Percentiles rank a stretch among this genome's conserved stretches.
Evolutionary conservation across 176 grass and related monocot genomes (phyloP).

Genomic region (Puccinellia tenuiflora): DNA sequence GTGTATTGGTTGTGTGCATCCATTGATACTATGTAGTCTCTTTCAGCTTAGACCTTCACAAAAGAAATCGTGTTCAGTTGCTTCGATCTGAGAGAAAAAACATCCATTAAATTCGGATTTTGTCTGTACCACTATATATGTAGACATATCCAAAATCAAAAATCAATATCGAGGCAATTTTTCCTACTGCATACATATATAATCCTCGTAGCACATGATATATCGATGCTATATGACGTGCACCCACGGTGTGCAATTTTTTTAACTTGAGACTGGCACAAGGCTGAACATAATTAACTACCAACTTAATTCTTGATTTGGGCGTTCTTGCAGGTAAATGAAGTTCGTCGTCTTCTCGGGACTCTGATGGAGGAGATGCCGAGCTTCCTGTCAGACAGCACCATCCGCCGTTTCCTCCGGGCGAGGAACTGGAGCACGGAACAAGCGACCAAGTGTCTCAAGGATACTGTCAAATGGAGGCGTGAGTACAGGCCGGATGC

Average conservation of each 20-base stretch:
- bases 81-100: not conserved
- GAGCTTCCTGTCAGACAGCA: conserved; percentile 34
- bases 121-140: not conserved
- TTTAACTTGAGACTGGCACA: not conserved
- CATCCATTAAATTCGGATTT: not conserved
- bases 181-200: not conserved
- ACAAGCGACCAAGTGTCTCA: conserved; percentile 34
- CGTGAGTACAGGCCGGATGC: conserved; percentile 39
- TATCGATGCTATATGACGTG: not conserved
- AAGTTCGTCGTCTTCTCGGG: conserved; percentile 31
- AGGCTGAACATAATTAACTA: not conserved
- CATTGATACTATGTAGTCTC: too few species aligned
- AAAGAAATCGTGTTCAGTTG: not conserved
- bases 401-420: conserved; percentile 40
- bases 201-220: not conserved
- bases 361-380: conserved; percentile 12
- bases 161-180: not conserved
- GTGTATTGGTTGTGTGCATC: too few species aligned
- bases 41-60: too few species aligned
- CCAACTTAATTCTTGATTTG: not conserved
- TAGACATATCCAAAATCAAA: not conserved
- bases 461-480: conserved; percentile 50
- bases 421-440: conserved; percentile 33
- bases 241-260: not conserved
- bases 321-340: conserved; percentile 23